A percentile compares a stretch with the other conserved stretches of the same genome.
phyloP scores from a whole-genome alignment of 2,329 filamentous ascomycete species.

The Xylariales sp. region DNA sequence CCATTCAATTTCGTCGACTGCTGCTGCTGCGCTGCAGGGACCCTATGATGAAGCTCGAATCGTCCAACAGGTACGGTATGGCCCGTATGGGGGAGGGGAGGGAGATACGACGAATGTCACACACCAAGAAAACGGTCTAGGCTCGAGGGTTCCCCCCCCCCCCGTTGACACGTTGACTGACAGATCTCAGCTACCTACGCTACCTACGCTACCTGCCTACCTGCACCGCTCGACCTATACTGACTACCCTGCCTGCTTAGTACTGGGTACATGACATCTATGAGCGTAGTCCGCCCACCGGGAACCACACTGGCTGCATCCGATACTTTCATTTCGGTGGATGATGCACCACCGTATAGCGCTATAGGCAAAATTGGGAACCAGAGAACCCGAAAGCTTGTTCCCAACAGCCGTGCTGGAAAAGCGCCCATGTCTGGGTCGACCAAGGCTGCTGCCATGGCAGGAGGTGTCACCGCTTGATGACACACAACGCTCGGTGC shows the following conservation, averaged over 20 bases:
- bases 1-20: neutral
- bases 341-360: slow-evolving; percentile 23
- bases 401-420: slow-evolving; percentile 30
- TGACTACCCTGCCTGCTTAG: neutral
- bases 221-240: neutral
- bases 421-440: slow-evolving; percentile 13
- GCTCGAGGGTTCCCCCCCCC: slow-evolving; percentile 24
- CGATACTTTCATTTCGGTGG: slow-evolving; percentile 33
- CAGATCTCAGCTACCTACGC: slow-evolving; percentile 33
- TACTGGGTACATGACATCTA: neutral
- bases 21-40: neutral
- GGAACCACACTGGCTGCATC: slow-evolving; percentile 31
- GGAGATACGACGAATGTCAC: slow-evolving; percentile 20
- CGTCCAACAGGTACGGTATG: neutral
- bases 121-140: slow-evolving; percentile 32
- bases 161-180: slow-evolving; percentile 25
- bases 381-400: slow-evolving; percentile 37
- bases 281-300: slow-evolving; percentile 17
- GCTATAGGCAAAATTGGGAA: slow-evolving; percentile 32
- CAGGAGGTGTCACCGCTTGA: slow-evolving; percentile 22
- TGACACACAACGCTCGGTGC: slow-evolving; percentile 13
- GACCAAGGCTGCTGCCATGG: slow-evolving; percentile 14
- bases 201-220: neutral
- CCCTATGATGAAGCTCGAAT: slow-evolving; percentile 2
- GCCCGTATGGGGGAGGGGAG: too few relatives aligned